phyloP scores from a whole-genome alignment of 1,139 yeast species.

The Geotrichum restrictum region DNA sequence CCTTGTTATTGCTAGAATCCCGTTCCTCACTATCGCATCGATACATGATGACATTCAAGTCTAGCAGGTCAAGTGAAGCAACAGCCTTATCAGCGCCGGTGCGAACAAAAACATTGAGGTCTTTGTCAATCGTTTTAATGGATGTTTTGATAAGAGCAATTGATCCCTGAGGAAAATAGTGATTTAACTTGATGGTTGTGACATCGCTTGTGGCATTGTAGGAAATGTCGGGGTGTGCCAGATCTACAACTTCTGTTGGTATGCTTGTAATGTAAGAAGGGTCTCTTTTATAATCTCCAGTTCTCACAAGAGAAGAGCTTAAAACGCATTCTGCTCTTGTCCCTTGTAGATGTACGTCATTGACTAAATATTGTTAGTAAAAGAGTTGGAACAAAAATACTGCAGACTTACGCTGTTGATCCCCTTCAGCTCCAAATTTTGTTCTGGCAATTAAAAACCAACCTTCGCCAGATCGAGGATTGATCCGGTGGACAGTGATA shows the following conservation, averaged over 20 bases:
- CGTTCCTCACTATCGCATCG: slow-evolving; percentile 84
- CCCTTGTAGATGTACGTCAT: slow-evolving; percentile 63
- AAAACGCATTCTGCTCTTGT: slow-evolving; percentile 59
- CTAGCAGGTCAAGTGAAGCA: slow-evolving; percentile 55
- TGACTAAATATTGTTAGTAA: slow-evolving; percentile 49
- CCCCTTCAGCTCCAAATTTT: slow-evolving; percentile 50
- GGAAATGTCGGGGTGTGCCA: slow-evolving; percentile 51
- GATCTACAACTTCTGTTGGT: slow-evolving; percentile 56
- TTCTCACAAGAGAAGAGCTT: slow-evolving; percentile 46
- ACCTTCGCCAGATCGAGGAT: slow-evolving; percentile 81
- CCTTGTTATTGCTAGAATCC: slow-evolving; percentile 69
- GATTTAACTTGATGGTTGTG: slow-evolving; percentile 54
- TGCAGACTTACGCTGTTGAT: slow-evolving; percentile 32
- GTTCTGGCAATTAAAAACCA: slow-evolving; percentile 86
- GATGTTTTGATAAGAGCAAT: slow-evolving; percentile 77
- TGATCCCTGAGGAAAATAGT: slow-evolving; percentile 78
- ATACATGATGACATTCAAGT: slow-evolving; percentile 71
- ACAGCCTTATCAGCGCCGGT: slow-evolving; percentile 76
- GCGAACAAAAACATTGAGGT: slow-evolving; percentile 60
- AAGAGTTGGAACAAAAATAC: slow-evolving; percentile 11
- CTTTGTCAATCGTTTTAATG: slow-evolving; percentile 52
- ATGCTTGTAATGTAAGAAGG: slow-evolving; percentile 48
- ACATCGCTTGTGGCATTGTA: slow-evolving; percentile 39
- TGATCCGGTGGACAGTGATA: slow-evolving; percentile 83
- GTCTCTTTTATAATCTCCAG: slow-evolving; percentile 48